Evolutionary conservation across 805 yeast genomes (phyloP).

Genomic region (Schwanniomyces yamadae): DNA sequence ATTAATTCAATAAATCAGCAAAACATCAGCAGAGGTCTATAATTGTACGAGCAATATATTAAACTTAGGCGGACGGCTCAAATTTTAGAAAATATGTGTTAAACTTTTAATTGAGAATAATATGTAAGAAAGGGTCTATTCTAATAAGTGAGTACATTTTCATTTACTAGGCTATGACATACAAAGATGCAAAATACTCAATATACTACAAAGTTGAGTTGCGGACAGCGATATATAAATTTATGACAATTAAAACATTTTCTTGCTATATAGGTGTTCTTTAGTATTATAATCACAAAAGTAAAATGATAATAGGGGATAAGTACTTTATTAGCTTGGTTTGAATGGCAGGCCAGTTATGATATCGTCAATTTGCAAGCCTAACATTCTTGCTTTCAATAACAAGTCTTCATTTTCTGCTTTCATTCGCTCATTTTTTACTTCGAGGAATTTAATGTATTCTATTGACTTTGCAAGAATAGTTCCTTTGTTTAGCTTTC

Average conservation of each 20-base stretch:
- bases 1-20: slow-evolving; percentile 1
- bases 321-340: no score
- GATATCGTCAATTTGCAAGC: slow-evolving; percentile 15
- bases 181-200: neutral
- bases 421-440: slow-evolving; percentile 50
- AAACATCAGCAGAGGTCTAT: slow-evolving; percentile 1
- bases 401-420: slow-evolving; percentile 53
- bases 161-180: neutral
- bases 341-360: neutral
- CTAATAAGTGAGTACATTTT: no score
- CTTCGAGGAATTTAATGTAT: slow-evolving; percentile 71
- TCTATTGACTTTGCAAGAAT: slow-evolving; percentile 77
- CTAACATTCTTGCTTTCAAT: slow-evolving; percentile 35
- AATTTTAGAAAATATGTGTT: no score
- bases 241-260: no score
- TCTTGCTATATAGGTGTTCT: no score
- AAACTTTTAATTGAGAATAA: no score
- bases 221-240: no score
- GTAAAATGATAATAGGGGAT: no score
- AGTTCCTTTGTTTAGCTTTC: slow-evolving; percentile 74
- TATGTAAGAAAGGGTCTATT: neutral
- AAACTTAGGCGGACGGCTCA: no score
- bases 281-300: no score
- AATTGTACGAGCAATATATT: neutral
- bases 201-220: neutral